phyloP scores from a whole-genome alignment of 2,329 filamentous ascomycete genomes.

The Claviceps pazoutovae region DNA sequence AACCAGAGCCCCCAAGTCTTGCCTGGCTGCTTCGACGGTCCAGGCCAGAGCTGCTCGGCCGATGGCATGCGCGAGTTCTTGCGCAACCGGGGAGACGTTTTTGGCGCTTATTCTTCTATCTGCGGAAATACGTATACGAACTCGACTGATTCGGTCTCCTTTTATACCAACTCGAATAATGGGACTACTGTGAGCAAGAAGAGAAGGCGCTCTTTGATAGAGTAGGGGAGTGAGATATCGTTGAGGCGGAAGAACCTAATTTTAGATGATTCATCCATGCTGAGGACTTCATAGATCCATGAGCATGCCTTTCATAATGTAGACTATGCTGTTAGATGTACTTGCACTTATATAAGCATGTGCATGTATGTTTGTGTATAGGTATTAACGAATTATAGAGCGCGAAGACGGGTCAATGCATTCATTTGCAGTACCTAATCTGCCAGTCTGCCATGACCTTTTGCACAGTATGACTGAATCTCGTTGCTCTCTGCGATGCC shows the following conservation, averaged over 20 bases:
- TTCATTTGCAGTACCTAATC: too few relatives aligned
- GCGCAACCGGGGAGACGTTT: slow-evolving; percentile 21
- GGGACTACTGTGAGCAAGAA: slow-evolving; percentile 9
- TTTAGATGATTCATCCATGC: background rate
- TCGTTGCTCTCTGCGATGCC: too few relatives aligned
- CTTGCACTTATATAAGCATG: too few relatives aligned
- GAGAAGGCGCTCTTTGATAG: background rate
- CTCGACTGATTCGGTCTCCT: slow-evolving; percentile 20
- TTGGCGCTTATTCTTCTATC: slow-evolving; percentile 25
- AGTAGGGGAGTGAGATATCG: background rate
- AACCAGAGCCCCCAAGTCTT: slow-evolving; percentile 30
- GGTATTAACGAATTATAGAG: too few relatives aligned
- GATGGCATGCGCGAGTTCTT: slow-evolving; percentile 25
- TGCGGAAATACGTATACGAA: slow-evolving; percentile 24
- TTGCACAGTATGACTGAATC: too few relatives aligned
- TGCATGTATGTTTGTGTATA: too few relatives aligned
- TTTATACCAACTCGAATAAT: slow-evolving; percentile 18
- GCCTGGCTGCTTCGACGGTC: slow-evolving; percentile 28
- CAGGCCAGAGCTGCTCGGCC: slow-evolving; percentile 29
- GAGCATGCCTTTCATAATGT: too few relatives aligned
- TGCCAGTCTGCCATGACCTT: too few relatives aligned
- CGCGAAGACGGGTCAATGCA: too few relatives aligned
- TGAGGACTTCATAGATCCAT: too few relatives aligned
- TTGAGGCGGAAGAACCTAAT: background rate
- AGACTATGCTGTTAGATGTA: too few relatives aligned